phyloP scores from a whole-genome alignment of 139 green algal species.

The Parachlorella kessleri region DNA sequence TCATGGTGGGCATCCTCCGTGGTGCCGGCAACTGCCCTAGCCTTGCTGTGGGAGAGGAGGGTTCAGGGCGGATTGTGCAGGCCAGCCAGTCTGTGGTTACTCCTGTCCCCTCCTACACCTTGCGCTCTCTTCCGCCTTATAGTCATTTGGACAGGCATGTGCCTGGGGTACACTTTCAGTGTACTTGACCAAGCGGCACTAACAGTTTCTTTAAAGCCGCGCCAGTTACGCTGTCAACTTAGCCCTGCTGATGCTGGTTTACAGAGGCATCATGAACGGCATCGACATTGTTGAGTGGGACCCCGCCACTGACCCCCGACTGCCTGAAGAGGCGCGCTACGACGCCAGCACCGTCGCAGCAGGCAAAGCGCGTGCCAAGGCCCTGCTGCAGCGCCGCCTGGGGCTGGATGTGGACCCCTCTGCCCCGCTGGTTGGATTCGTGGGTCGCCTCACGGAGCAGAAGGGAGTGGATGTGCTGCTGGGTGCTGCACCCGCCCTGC shows the following conservation, averaged over 20 bases:
- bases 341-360: slow-evolving; percentile 1
- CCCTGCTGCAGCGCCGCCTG: slow-evolving; percentile 59
- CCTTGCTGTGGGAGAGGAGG: too few species aligned
- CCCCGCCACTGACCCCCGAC: slow-evolving; percentile 58
- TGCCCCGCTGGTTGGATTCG: slow-evolving; percentile 71
- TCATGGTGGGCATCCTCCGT: too few species aligned
- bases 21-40: too few species aligned
- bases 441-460: slow-evolving; percentile 81
- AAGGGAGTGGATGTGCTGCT: slow-evolving; percentile 89
- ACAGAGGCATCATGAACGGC: slow-evolving; percentile 77
- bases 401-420: slow-evolving; percentile 53
- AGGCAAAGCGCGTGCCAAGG: slow-evolving; percentile 75
- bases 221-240: too few species aligned
- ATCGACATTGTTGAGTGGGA: slow-evolving; percentile 72
- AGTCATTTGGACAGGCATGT: too few species aligned
- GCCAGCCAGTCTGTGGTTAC: too few species aligned
- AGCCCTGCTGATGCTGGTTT: background rate
- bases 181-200: too few species aligned
- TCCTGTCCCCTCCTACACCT: too few species aligned
- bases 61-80: too few species aligned
- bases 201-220: too few species aligned
- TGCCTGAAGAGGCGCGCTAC: slow-evolving; percentile 59
- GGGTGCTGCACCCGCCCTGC: slow-evolving; percentile 56
- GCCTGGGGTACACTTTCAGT: too few species aligned
- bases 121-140: too few species aligned